Evolutionary conservation across 352 stramenopile genomes (phyloP), one percentile per base, ranked within the genome.

Genomic region (Pythium grandisporangium): DNA sequence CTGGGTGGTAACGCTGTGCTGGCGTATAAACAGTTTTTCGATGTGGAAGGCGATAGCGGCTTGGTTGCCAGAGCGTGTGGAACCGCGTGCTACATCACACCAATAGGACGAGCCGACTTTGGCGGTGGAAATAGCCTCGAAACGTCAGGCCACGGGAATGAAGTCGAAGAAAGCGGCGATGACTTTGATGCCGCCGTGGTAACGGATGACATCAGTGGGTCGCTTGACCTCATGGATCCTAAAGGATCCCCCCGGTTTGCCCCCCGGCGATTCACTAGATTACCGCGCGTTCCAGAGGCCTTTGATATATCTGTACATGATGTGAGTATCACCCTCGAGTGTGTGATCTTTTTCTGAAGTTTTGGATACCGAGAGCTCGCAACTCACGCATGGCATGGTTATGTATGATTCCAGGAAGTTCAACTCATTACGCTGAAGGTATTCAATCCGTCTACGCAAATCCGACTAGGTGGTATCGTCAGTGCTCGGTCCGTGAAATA

Each of bases 1-100:
- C 80, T 98, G n/a, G 95, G 95, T 13, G 95, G 93, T 3, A 99
- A 99, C 55, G 96, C 96, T 5, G 95, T 99, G 14, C 63, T 99
- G 36, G 95, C 89, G 5, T 99, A 99, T 68, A 85, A 96, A 48
- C 92, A 98, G 53, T 97, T 97, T 58, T 99, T 99, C 54, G 96
- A 99, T 65, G 91, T 99, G 23, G 96, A 99, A 75, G 96, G 96
- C 35, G 95, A 99, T 62, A 98, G 90, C 25, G 96, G 95, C 8
- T 76, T 99, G 21, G 96, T 99, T 0, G 95, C 95, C 17, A 68
- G 96, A 20, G 96, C 92, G 5, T 98, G 94, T 59, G 96, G 96
- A 12, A 99, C 96, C 45, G 70, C 82, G 13, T 89, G 77, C 27
- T 82, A 65, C n/a, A 78, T 92, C 37, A 65, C 64, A 1, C 57